These are phyloP conservation scores for Aspergillus bombycis DNA, from an alignment of 2,329 filamentous ascomycete genomes.

Conservation along the genomic window DNA sequence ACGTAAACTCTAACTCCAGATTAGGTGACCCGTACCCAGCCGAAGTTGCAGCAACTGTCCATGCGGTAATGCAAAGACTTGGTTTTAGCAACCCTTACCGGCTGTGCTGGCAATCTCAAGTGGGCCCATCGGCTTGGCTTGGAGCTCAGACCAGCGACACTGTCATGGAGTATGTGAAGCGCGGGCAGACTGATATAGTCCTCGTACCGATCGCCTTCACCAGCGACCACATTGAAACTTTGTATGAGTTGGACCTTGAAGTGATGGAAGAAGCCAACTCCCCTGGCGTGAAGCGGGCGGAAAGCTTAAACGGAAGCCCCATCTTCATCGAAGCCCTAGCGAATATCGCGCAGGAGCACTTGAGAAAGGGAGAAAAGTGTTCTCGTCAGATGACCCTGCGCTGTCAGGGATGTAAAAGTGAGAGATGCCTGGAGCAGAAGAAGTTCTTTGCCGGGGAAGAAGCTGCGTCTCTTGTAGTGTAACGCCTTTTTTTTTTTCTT, in stretches of 20 bases:
- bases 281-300: constrained; percentile 81
- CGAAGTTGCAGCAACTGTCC: constrained; percentile 93
- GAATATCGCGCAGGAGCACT: constrained; percentile 79
- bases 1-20: constrained; percentile 5
- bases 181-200: constrained; percentile 87
- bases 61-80: constrained; percentile 92
- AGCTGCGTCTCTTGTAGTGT: constrained; percentile 37
- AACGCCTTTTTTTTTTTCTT: constrained; percentile 9
- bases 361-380: constrained; percentile 70
- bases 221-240: constrained; percentile 97
- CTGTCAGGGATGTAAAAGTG: constrained; percentile 91
- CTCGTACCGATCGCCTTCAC: constrained; percentile 97
- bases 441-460: constrained; percentile 62
- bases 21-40: constrained; percentile 89
- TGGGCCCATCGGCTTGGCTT: constrained; percentile 92
- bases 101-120: constrained; percentile 96
- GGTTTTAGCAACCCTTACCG: constrained; percentile 89
- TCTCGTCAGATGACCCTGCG: constrained; percentile 86
- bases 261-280: constrained; percentile 83
- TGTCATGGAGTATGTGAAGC: constrained; percentile 84
- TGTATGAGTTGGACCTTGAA: constrained; percentile 92
- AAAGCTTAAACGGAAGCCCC: constrained; percentile 87
- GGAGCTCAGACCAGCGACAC: constrained; percentile 90
- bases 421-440: constrained; percentile 76
- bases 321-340: constrained; percentile 90